These are phyloP conservation scores for Sordaria brevicollis DNA, from an alignment of 495 filamentous ascomycete genomes.

Conservation along the genomic window DNA sequence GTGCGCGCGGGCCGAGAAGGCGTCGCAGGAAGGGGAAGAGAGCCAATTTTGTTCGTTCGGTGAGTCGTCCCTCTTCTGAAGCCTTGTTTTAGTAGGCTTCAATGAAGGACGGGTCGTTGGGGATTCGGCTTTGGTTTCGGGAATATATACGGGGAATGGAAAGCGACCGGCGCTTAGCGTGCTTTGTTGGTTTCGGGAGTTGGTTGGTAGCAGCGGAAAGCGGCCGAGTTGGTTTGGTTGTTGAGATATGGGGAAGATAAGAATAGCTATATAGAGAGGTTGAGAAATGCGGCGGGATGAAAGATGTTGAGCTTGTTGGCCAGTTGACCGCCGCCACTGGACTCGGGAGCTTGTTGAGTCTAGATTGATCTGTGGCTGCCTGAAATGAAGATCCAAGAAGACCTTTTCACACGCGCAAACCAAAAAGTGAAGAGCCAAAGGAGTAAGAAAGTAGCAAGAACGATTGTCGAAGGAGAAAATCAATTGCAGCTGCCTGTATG, in stretches of 20 bases:
- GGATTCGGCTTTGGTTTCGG: background rate
- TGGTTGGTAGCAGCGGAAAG: background rate
- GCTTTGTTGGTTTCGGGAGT: background rate
- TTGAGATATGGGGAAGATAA: background rate
- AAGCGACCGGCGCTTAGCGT: background rate
- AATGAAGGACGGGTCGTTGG: background rate
- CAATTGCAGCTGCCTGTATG: background rate
- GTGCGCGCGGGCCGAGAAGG: conserved; percentile 1
- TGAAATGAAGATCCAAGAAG: background rate
- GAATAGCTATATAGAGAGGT: background rate
- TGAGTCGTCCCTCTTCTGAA: background rate
- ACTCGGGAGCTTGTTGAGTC: background rate
- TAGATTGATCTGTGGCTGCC: background rate
- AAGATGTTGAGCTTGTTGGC: background rate
- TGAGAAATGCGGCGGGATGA: background rate
- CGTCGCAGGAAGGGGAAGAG: conserved; percentile 12
- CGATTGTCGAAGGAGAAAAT: background rate
- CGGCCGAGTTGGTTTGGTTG: background rate
- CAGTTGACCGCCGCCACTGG: background rate
- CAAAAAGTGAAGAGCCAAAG: background rate
- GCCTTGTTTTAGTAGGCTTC: background rate
- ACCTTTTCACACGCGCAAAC: background rate
- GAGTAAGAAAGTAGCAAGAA: background rate
- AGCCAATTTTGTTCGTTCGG: conserved; percentile 11
- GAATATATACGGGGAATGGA: background rate